These are phyloP conservation scores for Castanea crenata DNA, from an alignment of 306 rosid genomes.

Conservation along the genomic window DNA sequence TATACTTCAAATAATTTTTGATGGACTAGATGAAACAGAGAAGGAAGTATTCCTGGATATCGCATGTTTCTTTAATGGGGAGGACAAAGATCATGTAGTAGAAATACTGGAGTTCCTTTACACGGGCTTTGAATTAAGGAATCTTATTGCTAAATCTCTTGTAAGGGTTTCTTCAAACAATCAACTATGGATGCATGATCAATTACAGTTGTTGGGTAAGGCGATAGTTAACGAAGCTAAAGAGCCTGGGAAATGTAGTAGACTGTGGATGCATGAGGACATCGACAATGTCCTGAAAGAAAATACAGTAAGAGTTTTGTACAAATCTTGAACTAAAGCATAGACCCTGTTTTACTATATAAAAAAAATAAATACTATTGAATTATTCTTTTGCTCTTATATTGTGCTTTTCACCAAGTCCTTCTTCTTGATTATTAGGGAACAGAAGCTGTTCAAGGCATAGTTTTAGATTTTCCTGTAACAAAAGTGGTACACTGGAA, in stretches of 20 bases:
- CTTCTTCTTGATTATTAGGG: constrained; percentile 18
- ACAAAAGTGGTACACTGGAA: not conserved
- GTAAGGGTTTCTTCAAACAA: not conserved
- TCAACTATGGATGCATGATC: constrained; percentile 31
- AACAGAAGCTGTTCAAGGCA: constrained; percentile 13
- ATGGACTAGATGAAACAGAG: constrained; percentile 13
- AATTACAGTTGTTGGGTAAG: constrained; percentile 25
- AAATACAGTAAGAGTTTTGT: constrained; percentile 10
- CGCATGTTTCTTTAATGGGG: constrained; percentile 27
- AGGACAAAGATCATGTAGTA: not conserved
- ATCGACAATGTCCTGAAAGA: constrained; percentile 8
- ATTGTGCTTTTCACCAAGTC: not conserved
- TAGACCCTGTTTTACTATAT: too few relatives aligned
- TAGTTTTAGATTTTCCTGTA: not conserved
- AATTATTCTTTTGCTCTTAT: too few relatives aligned
- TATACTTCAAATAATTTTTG: constrained; percentile 17
- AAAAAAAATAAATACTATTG: too few relatives aligned
- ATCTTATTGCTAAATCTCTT: constrained; percentile 21
- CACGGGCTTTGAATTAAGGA: constrained; percentile 2
- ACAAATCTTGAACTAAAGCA: too few relatives aligned
- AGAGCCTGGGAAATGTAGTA: constrained; percentile 28
- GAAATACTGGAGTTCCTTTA: not conserved
- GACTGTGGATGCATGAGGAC: constrained; percentile 23
- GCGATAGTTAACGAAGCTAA: constrained; percentile 15
- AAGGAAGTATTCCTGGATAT: constrained; percentile 26